A percentile compares a stretch with the other conserved stretches of the same genome.
Evolutionary conservation across 1,284 basidiomycete species (phyloP).

Genomic region (Amylostereum areolatum): DNA sequence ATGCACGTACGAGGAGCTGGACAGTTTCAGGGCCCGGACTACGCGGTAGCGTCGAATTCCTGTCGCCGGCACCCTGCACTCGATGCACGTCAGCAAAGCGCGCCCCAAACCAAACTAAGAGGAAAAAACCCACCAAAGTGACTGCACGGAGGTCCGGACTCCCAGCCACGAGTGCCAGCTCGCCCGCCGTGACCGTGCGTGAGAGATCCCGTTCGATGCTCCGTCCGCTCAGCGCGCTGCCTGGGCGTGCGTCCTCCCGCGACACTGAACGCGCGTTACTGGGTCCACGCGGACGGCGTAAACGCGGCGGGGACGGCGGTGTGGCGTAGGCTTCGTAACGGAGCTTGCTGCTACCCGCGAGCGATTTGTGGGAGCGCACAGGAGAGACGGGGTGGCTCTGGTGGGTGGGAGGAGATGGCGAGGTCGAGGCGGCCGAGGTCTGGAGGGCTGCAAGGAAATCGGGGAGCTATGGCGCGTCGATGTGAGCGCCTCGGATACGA

Average conservation of each 20-base stretch:
- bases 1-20: conserved; percentile 13
- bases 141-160: conserved; percentile 31
- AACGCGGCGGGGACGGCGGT: conserved; percentile 42
- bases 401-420: conserved; percentile 2
- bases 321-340: conserved; percentile 68
- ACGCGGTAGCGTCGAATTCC: neutral
- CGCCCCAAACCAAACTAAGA: neutral
- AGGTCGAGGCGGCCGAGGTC: conserved; percentile 12
- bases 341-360: conserved; percentile 37
- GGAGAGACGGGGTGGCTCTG: conserved; percentile 20
- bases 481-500: neutral
- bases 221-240: conserved; percentile 8
- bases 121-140: conserved; percentile 18
- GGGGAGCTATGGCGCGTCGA: conserved; percentile 45
- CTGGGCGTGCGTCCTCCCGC: conserved; percentile 21
- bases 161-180: conserved; percentile 46
- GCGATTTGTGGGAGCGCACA: conserved; percentile 22
- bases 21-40: conserved; percentile 12
- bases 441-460: conserved; percentile 57
- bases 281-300: conserved; percentile 25
- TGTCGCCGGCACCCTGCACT: too few relatives aligned
- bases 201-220: conserved; percentile 26
- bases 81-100: neutral
- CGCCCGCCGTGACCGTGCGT: conserved; percentile 47
- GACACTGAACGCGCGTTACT: conserved; percentile 20